phyloP scores from a whole-genome alignment of 2,329 filamentous ascomycete species.

The Alternaria conjuncta region DNA sequence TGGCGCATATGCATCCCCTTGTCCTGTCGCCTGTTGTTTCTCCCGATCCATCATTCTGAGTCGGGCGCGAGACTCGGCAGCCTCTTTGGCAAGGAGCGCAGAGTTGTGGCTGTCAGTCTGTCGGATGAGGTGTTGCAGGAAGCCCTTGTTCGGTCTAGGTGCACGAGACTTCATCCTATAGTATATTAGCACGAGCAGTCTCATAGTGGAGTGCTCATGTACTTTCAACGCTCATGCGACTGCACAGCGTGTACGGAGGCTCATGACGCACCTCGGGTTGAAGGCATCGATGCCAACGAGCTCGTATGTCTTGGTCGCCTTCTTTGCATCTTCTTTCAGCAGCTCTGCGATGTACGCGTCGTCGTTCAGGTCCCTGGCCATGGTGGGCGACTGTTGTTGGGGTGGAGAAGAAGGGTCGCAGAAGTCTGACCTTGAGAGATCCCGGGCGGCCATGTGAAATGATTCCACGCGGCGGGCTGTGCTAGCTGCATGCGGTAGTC shows the following conservation, averaged over 20 bases:
- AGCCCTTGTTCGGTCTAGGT: conserved; percentile 90
- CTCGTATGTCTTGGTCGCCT: conserved; percentile 76
- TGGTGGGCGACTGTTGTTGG: conserved; percentile 9
- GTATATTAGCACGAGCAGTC: neutral
- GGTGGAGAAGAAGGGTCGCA: neutral
- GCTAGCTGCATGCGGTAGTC: conserved; percentile 21
- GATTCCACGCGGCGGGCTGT: conserved; percentile 1
- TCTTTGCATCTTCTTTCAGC: conserved; percentile 79
- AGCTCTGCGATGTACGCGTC: conserved; percentile 82
- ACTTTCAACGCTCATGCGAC: conserved; percentile 9
- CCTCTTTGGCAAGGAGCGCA: conserved; percentile 82
- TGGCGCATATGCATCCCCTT: conserved; percentile 2
- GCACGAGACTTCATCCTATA: conserved; percentile 67
- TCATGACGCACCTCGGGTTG: conserved; percentile 56
- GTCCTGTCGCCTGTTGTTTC: conserved; percentile 16
- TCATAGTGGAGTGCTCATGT: conserved; percentile 1
- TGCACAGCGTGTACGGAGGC: conserved; percentile 6
- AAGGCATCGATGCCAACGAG: conserved; percentile 75
- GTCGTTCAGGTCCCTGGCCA: conserved; percentile 50
- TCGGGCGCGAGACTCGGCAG: conserved; percentile 75
- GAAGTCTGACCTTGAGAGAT: neutral
- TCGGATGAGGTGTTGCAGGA: conserved; percentile 85
- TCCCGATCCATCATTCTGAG: conserved; percentile 57
- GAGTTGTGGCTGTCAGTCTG: conserved; percentile 90
- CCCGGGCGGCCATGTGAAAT: conserved; percentile 4